Conservation (phyloP, 192 early-diverging fungal species). For the Radiomyces spectabilis region DNA sequence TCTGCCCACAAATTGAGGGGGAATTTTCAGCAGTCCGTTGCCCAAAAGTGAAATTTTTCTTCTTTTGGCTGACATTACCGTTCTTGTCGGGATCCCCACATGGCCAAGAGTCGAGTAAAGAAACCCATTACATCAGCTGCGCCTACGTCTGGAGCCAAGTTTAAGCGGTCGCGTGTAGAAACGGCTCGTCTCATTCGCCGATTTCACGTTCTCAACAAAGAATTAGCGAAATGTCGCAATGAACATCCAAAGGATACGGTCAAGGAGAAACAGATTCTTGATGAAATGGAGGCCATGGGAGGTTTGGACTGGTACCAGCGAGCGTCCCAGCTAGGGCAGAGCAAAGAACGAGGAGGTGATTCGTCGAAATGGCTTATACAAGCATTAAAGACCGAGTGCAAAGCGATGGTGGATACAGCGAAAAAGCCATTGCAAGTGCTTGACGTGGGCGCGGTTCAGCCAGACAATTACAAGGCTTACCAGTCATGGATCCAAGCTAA, state of each 20-base stretch:
- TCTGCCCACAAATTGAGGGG: no score
- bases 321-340: constrained; percentile 74
- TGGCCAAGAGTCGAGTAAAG: no score
- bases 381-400: constrained; percentile 28
- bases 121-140: no score
- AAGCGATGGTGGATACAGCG: not conserved
- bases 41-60: no score
- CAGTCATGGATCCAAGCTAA: constrained; percentile 58
- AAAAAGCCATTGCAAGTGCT: constrained; percentile 47
- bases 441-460: constrained; percentile 80
- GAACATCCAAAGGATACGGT: constrained; percentile 9
- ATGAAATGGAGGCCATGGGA: constrained; percentile 64
- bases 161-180: constrained; percentile 53
- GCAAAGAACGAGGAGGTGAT: constrained; percentile 73
- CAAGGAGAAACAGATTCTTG: constrained; percentile 26
- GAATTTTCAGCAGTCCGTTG: no score
- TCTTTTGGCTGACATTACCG: no score
- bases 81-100: no score
- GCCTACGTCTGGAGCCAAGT: no score
- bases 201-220: constrained; percentile 78
- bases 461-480: constrained; percentile 66
- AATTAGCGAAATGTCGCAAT: constrained; percentile 46
- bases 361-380: constrained; percentile 77
- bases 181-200: constrained; percentile 64
- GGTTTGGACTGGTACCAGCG: constrained; percentile 86